Percentiles rank a stretch among this genome's conserved stretches.
These are phyloP conservation scores for Rhododendron ovatum DNA, from an alignment of 148 eudicot species.

Conservation along the genomic window DNA sequence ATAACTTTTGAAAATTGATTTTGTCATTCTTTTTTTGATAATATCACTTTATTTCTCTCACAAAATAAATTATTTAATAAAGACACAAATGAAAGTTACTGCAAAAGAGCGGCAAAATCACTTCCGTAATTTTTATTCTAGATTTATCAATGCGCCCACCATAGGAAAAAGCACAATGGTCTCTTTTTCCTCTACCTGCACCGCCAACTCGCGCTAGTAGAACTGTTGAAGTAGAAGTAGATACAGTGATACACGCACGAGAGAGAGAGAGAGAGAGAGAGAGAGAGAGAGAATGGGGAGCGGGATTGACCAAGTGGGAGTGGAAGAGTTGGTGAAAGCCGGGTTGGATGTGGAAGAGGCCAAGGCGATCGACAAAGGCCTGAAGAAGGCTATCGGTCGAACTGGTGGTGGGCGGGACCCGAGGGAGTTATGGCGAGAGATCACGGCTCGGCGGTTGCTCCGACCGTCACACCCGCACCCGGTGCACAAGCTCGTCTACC, in stretches of 20 bases:
- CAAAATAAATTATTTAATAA: too few species aligned
- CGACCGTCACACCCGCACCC: constrained; percentile 63
- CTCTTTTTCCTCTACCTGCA: too few species aligned
- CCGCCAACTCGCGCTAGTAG: too few species aligned
- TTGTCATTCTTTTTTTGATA: too few species aligned
- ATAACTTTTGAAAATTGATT: too few species aligned
- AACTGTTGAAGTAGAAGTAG: too few species aligned
- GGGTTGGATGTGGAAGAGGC: constrained; percentile 51
- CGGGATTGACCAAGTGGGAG: constrained; percentile 30
- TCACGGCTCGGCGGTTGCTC: constrained; percentile 49
- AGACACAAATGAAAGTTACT: too few species aligned
- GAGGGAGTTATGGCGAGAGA: constrained; percentile 52
- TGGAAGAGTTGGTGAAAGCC: constrained; percentile 28
- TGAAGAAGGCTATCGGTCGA: constrained; percentile 19
- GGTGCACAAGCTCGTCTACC: constrained; percentile 61
- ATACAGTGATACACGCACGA: not conserved
- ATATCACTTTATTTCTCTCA: too few species aligned
- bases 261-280: not conserved
- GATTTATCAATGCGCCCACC: too few species aligned
- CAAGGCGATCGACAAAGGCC: constrained; percentile 8
- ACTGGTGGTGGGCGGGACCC: constrained; percentile 1
- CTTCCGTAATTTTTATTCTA: too few species aligned
- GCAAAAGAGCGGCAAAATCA: too few species aligned
- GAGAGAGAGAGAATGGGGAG: constrained; percentile 21
- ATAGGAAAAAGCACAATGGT: too few species aligned